Evolutionary conservation across 768 basidiomycete species (phyloP), one percentile per base, ranked within the genome.

Genomic region (Lactarius sp.): DNA sequence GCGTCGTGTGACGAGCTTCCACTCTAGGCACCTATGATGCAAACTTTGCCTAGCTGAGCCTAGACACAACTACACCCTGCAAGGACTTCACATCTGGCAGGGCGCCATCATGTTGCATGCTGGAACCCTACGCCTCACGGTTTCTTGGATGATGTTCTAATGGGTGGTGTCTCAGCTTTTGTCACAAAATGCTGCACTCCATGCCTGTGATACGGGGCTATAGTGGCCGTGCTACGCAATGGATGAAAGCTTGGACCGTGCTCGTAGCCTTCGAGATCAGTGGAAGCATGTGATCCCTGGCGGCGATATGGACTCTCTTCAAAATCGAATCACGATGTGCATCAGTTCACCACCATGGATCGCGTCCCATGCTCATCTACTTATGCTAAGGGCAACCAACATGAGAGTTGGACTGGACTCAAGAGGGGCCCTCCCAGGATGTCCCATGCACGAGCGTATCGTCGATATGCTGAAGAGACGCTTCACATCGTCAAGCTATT

Each of bases 381-480:
- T 36, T 22, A 2, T 22, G 20, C 41, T 22, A 12, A 62, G 61
- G 50, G 20, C 61, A 14, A 27, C 27, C 1, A 49, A 56, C 20
- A 50, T 52, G 54, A 47, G 14, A 37, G 39, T 42, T 36, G 42
- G 61, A 37, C 1, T 49, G 20, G 47, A 50, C 39, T 56, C n/a
- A 61, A 55, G 44, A n/a, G 27, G 14, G 60, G 37, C 12, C 5
- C 50, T 31, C 14, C 60, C 27, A 51, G 42, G 33, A 10, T 46
- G 18, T 18, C 34, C 9, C 60, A 56, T 22, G 60, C 60, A 22
- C 52, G 52, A 36, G 34, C 34, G 0, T 61, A 61, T 54, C 52
- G 52, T 36, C 46, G 53, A 47, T 53, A 54, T 42, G 52, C 60
- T 7, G 27, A 61, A 47, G 60, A 61, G 39, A 54, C 60, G 14